phyloP scores from a whole-genome alignment of 495 filamentous ascomycete species.

The Cudoniella acicularis region DNA sequence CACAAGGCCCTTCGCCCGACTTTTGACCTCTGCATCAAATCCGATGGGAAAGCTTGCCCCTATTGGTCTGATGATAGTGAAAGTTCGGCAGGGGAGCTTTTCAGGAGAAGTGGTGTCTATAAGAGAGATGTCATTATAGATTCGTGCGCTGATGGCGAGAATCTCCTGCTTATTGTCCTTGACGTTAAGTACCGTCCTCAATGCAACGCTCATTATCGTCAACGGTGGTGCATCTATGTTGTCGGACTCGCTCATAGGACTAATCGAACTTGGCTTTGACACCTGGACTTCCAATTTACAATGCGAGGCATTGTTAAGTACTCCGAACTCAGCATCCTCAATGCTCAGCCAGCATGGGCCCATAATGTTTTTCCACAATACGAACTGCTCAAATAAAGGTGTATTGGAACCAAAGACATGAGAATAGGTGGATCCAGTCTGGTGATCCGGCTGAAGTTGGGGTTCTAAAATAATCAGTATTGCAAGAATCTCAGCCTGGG shows the following conservation, averaged over 20 bases:
- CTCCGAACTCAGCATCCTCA: conserved; percentile 72
- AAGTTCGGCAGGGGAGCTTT: conserved; percentile 81
- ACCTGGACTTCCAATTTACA: conserved; percentile 92
- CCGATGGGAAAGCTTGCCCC: conserved; percentile 73
- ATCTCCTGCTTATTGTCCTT: conserved; percentile 98
- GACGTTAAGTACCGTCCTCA: conserved; percentile 82
- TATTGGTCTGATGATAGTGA: conserved; percentile 84
- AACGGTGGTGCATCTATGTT: conserved; percentile 77
- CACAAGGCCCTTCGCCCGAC: conserved; percentile 58
- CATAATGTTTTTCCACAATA: conserved; percentile 97
- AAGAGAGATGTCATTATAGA: conserved; percentile 87
- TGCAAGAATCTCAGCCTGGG: background rate
- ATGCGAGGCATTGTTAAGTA: conserved; percentile 90
- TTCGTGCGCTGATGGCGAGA: conserved; percentile 78
- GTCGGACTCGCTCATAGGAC: conserved; percentile 67
- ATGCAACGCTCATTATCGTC: conserved; percentile 88
- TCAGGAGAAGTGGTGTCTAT: conserved; percentile 85
- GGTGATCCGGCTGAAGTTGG: conserved; percentile 58
- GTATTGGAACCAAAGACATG: conserved; percentile 94
- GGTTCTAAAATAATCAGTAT: conserved; percentile 36
- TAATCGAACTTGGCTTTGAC: conserved; percentile 68
- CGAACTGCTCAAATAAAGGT: conserved; percentile 93
- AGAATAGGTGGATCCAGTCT: conserved; percentile 86
- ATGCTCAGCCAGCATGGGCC: conserved; percentile 96
- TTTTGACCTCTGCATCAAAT: conserved; percentile 71